A percentile compares a stretch with the other conserved stretches of the same genome.
phyloP scores from a whole-genome alignment of 2,329 filamentous ascomycete genomes.

The Pleurostoma richardsiae region DNA sequence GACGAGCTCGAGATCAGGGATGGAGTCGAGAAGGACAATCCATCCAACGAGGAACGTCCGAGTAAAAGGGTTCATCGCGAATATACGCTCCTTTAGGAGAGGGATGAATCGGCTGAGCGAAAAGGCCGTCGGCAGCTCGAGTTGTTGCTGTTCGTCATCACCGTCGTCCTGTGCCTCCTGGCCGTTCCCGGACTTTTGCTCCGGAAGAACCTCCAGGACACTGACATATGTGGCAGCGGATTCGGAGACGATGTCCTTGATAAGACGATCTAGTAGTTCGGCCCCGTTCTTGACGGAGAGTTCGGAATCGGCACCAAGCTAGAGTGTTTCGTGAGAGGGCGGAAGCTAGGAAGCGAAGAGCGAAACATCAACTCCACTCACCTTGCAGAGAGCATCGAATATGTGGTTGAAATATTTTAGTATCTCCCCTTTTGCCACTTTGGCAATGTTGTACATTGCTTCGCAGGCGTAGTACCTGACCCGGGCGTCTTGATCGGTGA shows the following conservation, averaged over 20 bases:
- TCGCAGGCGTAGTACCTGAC: slow-evolving; percentile 98
- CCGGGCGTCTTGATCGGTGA: slow-evolving; percentile 94
- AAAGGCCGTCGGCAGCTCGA: slow-evolving; percentile 74
- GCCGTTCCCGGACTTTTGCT: slow-evolving; percentile 40
- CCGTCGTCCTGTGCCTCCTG: slow-evolving; percentile 40
- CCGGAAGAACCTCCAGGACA: slow-evolving; percentile 61
- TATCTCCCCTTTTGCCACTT: slow-evolving; percentile 97
- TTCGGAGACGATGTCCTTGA: slow-evolving; percentile 95
- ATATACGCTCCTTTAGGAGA: slow-evolving; percentile 87
- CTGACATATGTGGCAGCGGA: slow-evolving; percentile 94
- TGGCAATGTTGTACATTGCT: slow-evolving; percentile 99
- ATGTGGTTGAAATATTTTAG: slow-evolving; percentile 97
- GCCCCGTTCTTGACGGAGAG: slow-evolving; percentile 97
- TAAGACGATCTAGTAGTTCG: slow-evolving; percentile 85
- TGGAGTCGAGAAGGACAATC: slow-evolving; percentile 92
- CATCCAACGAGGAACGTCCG: slow-evolving; percentile 93
- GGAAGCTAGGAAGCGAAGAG: neutral
- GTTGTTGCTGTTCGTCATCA: slow-evolving; percentile 32
- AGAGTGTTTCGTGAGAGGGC: slow-evolving; percentile 7
- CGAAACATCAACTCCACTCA: slow-evolving; percentile 30
- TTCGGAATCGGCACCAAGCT: slow-evolving; percentile 95
- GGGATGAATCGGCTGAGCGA: slow-evolving; percentile 89
- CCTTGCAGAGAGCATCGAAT: slow-evolving; percentile 95
- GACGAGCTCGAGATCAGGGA: slow-evolving; percentile 92
- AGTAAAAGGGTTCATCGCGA: slow-evolving; percentile 91